phyloP scores from a whole-genome alignment of 768 basidiomycete species.

The Amyloporia xantha region DNA sequence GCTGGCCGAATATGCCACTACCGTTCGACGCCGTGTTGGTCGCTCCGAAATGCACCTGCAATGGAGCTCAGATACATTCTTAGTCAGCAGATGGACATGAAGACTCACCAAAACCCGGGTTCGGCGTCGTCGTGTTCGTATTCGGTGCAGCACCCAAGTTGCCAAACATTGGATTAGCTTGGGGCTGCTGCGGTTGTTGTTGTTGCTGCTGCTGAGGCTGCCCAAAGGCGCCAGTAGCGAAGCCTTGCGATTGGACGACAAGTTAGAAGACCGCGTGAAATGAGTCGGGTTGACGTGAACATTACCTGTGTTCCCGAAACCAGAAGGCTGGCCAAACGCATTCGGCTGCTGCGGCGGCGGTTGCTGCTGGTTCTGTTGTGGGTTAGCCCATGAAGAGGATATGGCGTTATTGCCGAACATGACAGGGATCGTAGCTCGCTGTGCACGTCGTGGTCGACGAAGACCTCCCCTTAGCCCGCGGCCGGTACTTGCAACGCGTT shows the following conservation, averaged over 20 bases:
- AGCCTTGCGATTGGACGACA: slow-evolving; percentile 16
- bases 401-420: slow-evolving; percentile 56
- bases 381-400: slow-evolving; percentile 64
- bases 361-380: slow-evolving; percentile 60
- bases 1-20: slow-evolving; percentile 50
- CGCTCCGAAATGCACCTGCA: slow-evolving; percentile 34
- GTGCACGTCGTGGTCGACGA: slow-evolving; percentile 11
- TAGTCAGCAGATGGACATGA: slow-evolving; percentile 9
- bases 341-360: slow-evolving; percentile 43
- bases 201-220: slow-evolving; percentile 34
- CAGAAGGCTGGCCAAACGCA: slow-evolving; percentile 65
- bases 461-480: slow-evolving; percentile 3
- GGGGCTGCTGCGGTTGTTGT: slow-evolving; percentile 38
- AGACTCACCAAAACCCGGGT: slow-evolving; percentile 30
- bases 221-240: slow-evolving; percentile 47
- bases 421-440: slow-evolving; percentile 7
- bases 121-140: slow-evolving; percentile 24
- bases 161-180: slow-evolving; percentile 80
- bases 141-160: slow-evolving; percentile 35
- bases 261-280: slow-evolving; percentile 16
- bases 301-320: slow-evolving; percentile 60
- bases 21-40: slow-evolving; percentile 31
- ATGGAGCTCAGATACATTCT: no score
- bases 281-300: slow-evolving; percentile 38
- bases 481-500: slow-evolving; percentile 2